These are phyloP conservation scores for Plantago elongata DNA, from an alignment of 257 asterid genomes.

Conservation along the genomic window DNA sequence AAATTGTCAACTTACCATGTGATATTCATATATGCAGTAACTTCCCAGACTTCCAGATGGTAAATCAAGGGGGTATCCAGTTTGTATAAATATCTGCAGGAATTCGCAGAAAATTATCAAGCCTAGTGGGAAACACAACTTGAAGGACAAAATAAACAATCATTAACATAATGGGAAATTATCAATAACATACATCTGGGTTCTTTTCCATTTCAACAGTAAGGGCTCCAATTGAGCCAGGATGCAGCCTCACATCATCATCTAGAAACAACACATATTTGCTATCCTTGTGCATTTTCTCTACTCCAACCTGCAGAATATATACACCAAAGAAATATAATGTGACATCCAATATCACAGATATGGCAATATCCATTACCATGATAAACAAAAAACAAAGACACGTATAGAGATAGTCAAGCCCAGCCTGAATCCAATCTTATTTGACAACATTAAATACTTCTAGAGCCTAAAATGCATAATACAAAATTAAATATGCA, in stretches of 20 bases:
- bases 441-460: too few relatives aligned
- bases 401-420: too few relatives aligned
- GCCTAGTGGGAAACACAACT: slow-evolving; percentile 18
- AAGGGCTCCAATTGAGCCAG: slow-evolving; percentile 97
- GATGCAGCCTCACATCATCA: slow-evolving; percentile 97
- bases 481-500: too few relatives aligned
- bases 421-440: too few relatives aligned
- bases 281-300: slow-evolving; percentile 87
- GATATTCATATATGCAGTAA: slow-evolving; percentile 98
- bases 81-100: slow-evolving; percentile 93
- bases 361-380: slow-evolving; percentile 11
- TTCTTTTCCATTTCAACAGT: slow-evolving; percentile 90
- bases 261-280: slow-evolving; percentile 91
- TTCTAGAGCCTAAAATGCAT: too few relatives aligned
- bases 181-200: slow-evolving; percentile 59
- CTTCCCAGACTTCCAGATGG: slow-evolving; percentile 99
- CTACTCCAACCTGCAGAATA: slow-evolving; percentile 76
- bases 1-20: slow-evolving; percentile 63
- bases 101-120: slow-evolving; percentile 19
- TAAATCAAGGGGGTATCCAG: slow-evolving; percentile 98
- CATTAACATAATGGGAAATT: slow-evolving; percentile 5
- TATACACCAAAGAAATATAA: slow-evolving; percentile 10
- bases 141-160: too few relatives aligned
- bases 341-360: slow-evolving; percentile 10
- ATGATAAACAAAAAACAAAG: slow-evolving; percentile 6